A percentile compares a stretch with the other conserved stretches of the same genome.
Evolutionary conservation across 257 asterid species (phyloP).

Genomic region (Orobanche coerulescens): DNA sequence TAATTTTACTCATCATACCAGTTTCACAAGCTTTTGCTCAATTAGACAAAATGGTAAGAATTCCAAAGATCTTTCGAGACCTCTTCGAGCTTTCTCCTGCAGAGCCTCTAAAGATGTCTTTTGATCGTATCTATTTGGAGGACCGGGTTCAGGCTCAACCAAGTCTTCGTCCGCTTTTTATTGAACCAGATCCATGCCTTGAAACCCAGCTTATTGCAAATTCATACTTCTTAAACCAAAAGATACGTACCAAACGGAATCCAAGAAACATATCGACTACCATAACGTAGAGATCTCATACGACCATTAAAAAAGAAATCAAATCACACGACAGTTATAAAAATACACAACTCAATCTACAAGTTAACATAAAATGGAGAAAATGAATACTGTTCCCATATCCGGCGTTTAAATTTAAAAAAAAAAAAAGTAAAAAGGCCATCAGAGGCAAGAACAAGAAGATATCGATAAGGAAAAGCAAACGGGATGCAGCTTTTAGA

Average conservation of each 20-base stretch:
- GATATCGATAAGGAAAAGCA: constrained; percentile 23
- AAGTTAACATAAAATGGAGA: constrained; percentile 29
- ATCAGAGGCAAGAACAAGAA: constrained; percentile 14
- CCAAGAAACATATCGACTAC: constrained; percentile 6
- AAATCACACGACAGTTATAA: constrained; percentile 26
- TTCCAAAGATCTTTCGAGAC: no score
- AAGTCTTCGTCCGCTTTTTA: no score
- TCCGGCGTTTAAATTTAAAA: constrained; percentile 29
- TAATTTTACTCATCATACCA: no score
- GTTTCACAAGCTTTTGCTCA: no score
- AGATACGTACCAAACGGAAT: neutral
- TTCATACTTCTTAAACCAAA: no score
- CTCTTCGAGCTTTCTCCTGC: no score
- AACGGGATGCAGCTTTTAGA: constrained; percentile 33
- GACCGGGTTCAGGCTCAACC: no score
- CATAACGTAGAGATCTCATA: neutral
- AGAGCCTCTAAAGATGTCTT: no score
- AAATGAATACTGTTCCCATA: constrained; percentile 31
- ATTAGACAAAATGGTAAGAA: no score
- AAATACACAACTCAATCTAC: constrained; percentile 42
- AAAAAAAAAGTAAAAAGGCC: neutral
- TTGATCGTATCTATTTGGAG: no score
- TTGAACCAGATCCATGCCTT: no score
- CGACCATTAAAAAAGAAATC: constrained; percentile 23
- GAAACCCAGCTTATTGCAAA: no score